Percentiles rank a stretch among this genome's conserved stretches.
These are phyloP conservation scores for Colletotrichum tanaceti DNA, from an alignment of 2,329 filamentous ascomycete genomes.

Conservation along the genomic window DNA sequence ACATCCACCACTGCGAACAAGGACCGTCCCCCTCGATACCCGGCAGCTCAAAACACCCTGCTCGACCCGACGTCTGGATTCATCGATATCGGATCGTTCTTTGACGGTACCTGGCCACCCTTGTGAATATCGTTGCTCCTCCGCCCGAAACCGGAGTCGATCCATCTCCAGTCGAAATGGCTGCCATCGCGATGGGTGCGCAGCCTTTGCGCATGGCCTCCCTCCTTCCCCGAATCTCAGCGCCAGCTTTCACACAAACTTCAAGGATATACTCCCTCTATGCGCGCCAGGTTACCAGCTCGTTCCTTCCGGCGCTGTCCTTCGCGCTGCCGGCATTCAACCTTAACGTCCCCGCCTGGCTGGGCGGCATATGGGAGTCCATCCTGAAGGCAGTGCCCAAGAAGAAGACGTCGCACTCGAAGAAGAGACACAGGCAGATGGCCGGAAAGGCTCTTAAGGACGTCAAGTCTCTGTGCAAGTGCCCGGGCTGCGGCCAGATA, in stretches of 20 bases:
- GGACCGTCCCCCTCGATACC: not conserved
- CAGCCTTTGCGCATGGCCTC: constrained; percentile 48
- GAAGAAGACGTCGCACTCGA: constrained; percentile 98
- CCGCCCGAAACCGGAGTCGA: constrained; percentile 26
- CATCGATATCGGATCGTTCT: too few relatives aligned
- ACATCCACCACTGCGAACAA: constrained; percentile 10
- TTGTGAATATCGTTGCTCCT: not conserved
- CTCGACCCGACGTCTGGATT: not conserved
- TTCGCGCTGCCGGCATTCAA: constrained; percentile 72
- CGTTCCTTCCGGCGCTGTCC: constrained; percentile 65
- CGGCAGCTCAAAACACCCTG: not conserved
- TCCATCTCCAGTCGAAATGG: constrained; percentile 54
- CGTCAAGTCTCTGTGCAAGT: constrained; percentile 86
- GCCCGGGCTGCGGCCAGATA: constrained; percentile 85
- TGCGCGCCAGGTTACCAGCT: constrained; percentile 58
- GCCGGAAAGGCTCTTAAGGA: constrained; percentile 96
- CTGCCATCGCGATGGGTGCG: constrained; percentile 47
- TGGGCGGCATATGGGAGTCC: constrained; percentile 91
- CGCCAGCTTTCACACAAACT: constrained; percentile 54
- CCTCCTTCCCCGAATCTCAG: constrained; percentile 67
- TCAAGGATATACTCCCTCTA: constrained; percentile 58
- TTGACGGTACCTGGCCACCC: not conserved
- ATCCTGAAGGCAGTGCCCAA: constrained; percentile 94
- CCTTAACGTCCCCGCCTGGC: constrained; percentile 65
- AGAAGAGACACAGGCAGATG: constrained; percentile 92